A percentile compares a stretch with the other conserved stretches of the same genome.
Conservation (phyloP, 2,329 filamentous ascomycete species). For the Ophiostoma ulmi region DNA sequence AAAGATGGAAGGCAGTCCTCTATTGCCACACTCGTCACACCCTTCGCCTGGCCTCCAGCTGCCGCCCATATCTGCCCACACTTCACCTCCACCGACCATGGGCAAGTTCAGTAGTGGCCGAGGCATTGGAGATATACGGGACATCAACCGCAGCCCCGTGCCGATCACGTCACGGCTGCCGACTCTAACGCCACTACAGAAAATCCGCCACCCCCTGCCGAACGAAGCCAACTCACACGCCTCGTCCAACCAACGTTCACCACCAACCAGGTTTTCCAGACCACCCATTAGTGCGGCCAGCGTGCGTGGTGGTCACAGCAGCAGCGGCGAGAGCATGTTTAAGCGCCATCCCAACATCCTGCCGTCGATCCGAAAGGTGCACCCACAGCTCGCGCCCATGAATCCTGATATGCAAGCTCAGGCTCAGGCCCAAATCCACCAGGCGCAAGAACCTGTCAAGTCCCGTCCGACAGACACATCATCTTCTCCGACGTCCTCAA, state of each 20-base stretch:
- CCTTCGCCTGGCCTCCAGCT: not conserved
- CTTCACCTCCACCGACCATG: not conserved
- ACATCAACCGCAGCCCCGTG: not conserved
- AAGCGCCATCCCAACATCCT: not conserved
- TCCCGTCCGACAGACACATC: not conserved
- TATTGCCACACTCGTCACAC: not conserved
- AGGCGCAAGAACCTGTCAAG: not conserved
- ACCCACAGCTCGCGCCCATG: not conserved
- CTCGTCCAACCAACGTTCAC: not conserved
- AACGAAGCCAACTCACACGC: not conserved
- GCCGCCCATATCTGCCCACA: not conserved
- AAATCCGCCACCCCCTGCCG: not conserved
- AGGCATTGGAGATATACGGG: not conserved
- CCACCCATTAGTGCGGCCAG: not conserved
- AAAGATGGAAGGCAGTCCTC: not conserved
- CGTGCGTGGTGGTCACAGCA: not conserved
- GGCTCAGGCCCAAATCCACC: not conserved
- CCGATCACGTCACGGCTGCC: not conserved
- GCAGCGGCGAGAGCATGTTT: not conserved
- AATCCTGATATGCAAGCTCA: not conserved
- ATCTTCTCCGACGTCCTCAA: not conserved
- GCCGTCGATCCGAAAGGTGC: not conserved
- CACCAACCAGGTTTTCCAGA: not conserved
- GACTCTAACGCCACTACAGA: constrained; percentile 42
- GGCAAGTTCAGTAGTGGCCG: not conserved